These are phyloP conservation scores for Fusarium illudens DNA, from an alignment of 2,329 filamentous ascomycete genomes.

Conservation along the genomic window DNA sequence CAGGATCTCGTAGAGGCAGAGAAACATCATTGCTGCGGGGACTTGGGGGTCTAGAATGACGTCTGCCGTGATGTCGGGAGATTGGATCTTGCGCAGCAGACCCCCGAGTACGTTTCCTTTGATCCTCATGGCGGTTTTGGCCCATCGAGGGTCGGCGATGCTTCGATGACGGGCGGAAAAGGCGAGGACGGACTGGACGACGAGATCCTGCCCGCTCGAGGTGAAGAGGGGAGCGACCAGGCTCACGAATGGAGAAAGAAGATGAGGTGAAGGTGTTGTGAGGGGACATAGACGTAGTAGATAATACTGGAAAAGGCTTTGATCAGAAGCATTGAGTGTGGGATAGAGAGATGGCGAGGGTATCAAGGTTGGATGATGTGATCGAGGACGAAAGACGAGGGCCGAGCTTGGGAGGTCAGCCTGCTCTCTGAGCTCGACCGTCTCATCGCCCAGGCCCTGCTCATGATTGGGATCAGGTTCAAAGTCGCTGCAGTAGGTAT, in stretches of 20 bases:
- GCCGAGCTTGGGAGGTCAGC: background rate
- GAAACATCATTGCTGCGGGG: constrained; percentile 38
- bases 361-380: background rate
- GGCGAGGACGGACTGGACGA: constrained; percentile 32
- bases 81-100: constrained; percentile 11
- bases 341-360: constrained; percentile 23
- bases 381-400: constrained; percentile 1
- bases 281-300: constrained; percentile 33
- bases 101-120: constrained; percentile 28
- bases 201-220: constrained; percentile 24
- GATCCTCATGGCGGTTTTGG: constrained; percentile 25
- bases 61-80: constrained; percentile 17
- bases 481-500: constrained; percentile 34
- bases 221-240: constrained; percentile 36
- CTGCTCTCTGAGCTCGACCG: constrained; percentile 18
- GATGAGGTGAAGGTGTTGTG: constrained; percentile 30
- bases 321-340: constrained; percentile 9
- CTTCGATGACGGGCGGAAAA: constrained; percentile 35
- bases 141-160: constrained; percentile 27
- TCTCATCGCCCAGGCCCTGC: constrained; percentile 18
- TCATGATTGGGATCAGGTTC: constrained; percentile 20
- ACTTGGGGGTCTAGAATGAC: constrained; percentile 33
- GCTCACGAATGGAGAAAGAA: constrained; percentile 28
- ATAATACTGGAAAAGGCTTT: constrained; percentile 35
- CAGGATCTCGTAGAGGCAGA: constrained; percentile 37